Evolutionary conservation across 2,329 filamentous ascomycete genomes (phyloP), one percentile per base, ranked within the genome.

Genomic region (Lizonia empirigonia): DNA sequence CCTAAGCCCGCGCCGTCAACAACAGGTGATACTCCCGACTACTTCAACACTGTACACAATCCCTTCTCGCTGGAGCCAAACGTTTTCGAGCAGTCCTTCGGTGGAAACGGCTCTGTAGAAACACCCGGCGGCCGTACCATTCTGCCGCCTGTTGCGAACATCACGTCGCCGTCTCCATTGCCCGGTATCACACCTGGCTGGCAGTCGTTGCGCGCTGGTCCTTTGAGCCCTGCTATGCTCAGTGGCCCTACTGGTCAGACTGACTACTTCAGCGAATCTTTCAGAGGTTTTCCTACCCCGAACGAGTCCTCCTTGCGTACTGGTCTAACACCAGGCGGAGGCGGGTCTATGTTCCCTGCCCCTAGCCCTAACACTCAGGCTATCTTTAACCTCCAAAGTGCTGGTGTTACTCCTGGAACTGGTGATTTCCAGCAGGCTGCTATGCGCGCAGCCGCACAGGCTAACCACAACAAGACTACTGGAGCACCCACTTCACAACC

Each of bases 201-300:
- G 91, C 84, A 91, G 64, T 96, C 91, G 36, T 79, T 99, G 67
- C 87, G 94, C 60, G 92, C 91, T 54, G 94, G 94, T 63, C 94
- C 94, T 33, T 77, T 99, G 62, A 97, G 94, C 75, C 94, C 94
- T 77, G 94, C 93, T 58, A 97, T 99, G 92, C 86, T 99, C 48
- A 90, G 91, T 37, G 94, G 91, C 19, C 94, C 85, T 32, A 80
- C 84, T 18, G 79, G 78, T 35, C 75, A 77, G 47, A 88, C 84
- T 72, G 91, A 97, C 71, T 97, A 97, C 76, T 96, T 97, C 70
- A 83, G 84, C 62, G 91, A 96, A 66, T 87, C 86, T 44, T 88
- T 96, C 58, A 85, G 89, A 59, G 86, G 91, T 63, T 96, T 96
- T 69, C 90, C 91, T 4, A 97, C 94, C 4, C 93, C 93, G 1